Evolutionary conservation across 352 stramenopile genomes (phyloP).

Genomic region (Phytophthora lateralis): DNA sequence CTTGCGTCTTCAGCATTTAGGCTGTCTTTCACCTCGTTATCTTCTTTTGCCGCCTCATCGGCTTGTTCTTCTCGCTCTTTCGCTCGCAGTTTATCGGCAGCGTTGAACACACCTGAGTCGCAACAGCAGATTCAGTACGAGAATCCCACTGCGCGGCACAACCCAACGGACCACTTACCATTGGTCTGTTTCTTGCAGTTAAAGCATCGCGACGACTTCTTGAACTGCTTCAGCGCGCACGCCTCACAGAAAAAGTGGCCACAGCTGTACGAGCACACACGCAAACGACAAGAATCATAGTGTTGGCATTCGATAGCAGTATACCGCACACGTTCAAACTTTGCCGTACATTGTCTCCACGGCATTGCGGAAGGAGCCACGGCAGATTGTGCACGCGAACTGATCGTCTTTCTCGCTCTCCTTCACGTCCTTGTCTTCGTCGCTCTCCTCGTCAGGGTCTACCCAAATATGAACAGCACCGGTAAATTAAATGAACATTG

Average conservation of each 20-base stretch:
- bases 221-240: conserved; percentile 90
- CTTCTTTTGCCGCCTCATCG: conserved; percentile 13
- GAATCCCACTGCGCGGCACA: background rate
- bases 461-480: conserved; percentile 13
- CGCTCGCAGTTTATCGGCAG: conserved; percentile 78
- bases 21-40: background rate
- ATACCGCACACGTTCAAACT: background rate
- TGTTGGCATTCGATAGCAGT: background rate
- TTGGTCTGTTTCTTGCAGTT: conserved; percentile 96
- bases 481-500: background rate
- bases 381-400: conserved; percentile 97
- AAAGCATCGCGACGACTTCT: conserved; percentile 88
- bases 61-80: conserved; percentile 45
- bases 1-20: background rate
- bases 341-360: conserved; percentile 89
- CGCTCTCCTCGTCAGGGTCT: conserved; percentile 61
- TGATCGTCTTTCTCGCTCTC: conserved; percentile 75
- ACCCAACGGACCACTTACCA: conserved; percentile 35
- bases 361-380: conserved; percentile 91
- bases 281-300: background rate
- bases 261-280: conserved; percentile 54
- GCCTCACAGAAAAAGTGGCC: conserved; percentile 96
- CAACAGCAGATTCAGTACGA: background rate
- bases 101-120: conserved; percentile 85
- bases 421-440: conserved; percentile 67